These are phyloP conservation scores for Spirogloea muscicola DNA, from an alignment of 139 green algal species.

Conservation along the genomic window DNA sequence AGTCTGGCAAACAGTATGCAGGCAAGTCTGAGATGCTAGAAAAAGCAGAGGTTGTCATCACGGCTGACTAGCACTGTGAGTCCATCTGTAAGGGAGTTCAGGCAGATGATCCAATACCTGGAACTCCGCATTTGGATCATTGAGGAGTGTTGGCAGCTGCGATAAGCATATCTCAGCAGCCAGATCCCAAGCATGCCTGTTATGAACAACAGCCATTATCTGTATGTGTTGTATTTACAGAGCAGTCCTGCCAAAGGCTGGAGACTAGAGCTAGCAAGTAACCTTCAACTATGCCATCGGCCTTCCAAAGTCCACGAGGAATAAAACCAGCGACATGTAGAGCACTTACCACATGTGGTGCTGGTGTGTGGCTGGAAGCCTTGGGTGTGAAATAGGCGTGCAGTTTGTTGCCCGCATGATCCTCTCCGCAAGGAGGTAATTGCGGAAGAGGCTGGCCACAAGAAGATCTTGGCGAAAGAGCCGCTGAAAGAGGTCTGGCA, in stretches of 20 bases:
- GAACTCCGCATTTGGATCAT: conserved; percentile 40
- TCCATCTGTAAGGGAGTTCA: too few species aligned
- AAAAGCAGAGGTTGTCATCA: too few species aligned
- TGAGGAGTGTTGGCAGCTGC: conserved; percentile 62
- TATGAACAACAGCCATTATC: conserved; percentile 2
- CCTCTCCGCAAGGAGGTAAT: conserved; percentile 96
- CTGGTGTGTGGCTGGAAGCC: conserved; percentile 88
- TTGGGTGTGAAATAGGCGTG: conserved; percentile 77
- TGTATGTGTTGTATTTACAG: too few species aligned
- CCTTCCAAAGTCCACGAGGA: background rate
- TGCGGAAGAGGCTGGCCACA: conserved; percentile 93
- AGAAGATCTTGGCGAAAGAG: conserved; percentile 97
- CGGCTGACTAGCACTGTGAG: too few species aligned
- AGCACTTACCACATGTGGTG: conserved; percentile 86
- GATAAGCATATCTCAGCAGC: conserved; percentile 93
- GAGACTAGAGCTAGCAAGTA: background rate
- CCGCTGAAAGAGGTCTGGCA: conserved; percentile 83
- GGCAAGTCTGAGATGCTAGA: too few species aligned
- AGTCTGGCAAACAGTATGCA: too few species aligned
- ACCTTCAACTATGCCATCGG: background rate
- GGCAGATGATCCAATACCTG: too few species aligned
- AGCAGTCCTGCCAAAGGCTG: conserved; percentile 1
- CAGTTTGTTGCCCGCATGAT: conserved; percentile 84
- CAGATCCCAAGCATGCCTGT: conserved; percentile 83
- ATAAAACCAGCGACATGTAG: background rate